Base-by-base conservation (phyloP, 1,284 basidiomycete genomes). In the Porodaedalea pini region DNA sequence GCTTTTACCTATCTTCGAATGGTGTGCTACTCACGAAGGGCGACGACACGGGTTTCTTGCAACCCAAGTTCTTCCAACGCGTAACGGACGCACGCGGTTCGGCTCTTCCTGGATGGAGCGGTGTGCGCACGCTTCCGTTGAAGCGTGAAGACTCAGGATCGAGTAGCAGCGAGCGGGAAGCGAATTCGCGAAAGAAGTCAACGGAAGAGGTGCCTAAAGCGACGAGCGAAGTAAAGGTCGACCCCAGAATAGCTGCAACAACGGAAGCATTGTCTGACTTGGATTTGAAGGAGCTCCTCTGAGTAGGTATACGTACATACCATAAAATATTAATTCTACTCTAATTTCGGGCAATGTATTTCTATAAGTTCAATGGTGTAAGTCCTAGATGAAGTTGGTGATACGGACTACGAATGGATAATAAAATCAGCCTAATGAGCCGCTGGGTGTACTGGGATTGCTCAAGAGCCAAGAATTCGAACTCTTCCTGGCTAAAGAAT, bases 11-110 rank as follows among this genome's bases (percentile, higher is more conserved):
- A 1, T 94, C 92, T 0, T 74, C 80, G 1, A 96, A 95, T 62
- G 91, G 90, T 2, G 93, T 95, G 5, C 79, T 96, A 15, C 78
- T 96, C 4, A 91, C 90, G 0, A 79, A 82, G 55, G 94, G 94
- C 0, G 74, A 88, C 56, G 72, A 73, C 25, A 66, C 69, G 2
- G 88, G 88, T 0, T 74, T 81, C 61, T 65, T 92, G 5, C 64
- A 71, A 0, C 75, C 81, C 0, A 67, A 76, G 17, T 90, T 82
- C 67, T 94, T 94, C 68, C 63, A 73, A 21, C 77, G 77, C 15
- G 88, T 91, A 1, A 81, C 84, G 60, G 71, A 68, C 36, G 65
- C 68, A 19, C 62, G 71, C 34, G 65, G 70, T 15, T 61, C 65
- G 4, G 65, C 70, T 3, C 48, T 76, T 7, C 56, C 63, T 3